Conservation (phyloP, 495 filamentous ascomycete species). For the Hyaloscypha bicolor region DNA sequence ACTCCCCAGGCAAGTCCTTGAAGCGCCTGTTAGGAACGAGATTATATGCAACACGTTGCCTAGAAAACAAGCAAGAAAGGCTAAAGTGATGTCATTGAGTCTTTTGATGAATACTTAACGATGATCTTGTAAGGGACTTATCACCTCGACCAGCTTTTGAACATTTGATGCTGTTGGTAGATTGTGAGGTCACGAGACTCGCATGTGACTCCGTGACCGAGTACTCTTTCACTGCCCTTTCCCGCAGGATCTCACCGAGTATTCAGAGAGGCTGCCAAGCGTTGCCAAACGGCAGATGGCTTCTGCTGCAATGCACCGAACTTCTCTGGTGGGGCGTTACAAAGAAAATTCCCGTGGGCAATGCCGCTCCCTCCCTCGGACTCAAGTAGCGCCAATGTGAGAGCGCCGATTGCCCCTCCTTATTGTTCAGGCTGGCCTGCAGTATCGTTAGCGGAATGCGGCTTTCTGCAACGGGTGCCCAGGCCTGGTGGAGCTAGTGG, state of each 20-base stretch:
- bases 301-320: background rate
- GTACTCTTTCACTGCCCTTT: background rate
- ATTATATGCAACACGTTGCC: background rate
- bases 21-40: background rate
- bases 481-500: background rate
- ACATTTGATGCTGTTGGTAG: background rate
- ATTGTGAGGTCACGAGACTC: background rate
- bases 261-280: background rate
- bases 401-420: background rate
- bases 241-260: background rate
- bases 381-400: conserved; percentile 13
- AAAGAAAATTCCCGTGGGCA: background rate
- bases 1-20: background rate
- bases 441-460: background rate
- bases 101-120: conserved; percentile 12
- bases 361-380: background rate
- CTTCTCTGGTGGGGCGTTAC: background rate
- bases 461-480: conserved; percentile 1
- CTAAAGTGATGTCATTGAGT: conserved; percentile 22
- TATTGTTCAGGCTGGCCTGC: background rate
- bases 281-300: background rate
- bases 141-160: background rate
- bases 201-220: background rate
- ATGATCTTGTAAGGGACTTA: conserved; percentile 7
- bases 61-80: conserved; percentile 31